phyloP scores from a whole-genome alignment of 306 rosid species.

The Adenanthera pavonina region DNA sequence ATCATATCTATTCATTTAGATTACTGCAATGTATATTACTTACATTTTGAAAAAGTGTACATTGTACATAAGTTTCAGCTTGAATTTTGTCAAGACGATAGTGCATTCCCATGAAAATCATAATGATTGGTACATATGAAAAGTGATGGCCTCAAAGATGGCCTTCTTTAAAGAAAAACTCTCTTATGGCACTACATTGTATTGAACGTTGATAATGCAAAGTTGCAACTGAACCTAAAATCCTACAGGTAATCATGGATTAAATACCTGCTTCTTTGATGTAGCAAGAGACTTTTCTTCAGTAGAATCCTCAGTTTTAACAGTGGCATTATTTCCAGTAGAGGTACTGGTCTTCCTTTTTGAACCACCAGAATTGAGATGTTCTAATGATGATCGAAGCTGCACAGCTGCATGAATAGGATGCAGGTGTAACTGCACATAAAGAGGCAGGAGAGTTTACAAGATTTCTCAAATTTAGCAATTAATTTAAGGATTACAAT shows the following conservation, averaged over 20 bases:
- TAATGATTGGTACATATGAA: not conserved
- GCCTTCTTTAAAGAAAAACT: not conserved
- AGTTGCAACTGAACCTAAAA: not conserved
- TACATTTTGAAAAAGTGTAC: not conserved
- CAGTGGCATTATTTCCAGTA: slow-evolving; percentile 49
- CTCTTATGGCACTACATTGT: not conserved
- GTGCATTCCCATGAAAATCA: slow-evolving; percentile 15
- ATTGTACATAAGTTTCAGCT: slow-evolving; percentile 1
- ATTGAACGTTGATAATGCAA: not conserved
- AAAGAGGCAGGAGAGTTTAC: slow-evolving; percentile 26
- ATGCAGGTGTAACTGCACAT: slow-evolving; percentile 91
- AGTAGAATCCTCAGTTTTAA: slow-evolving; percentile 57
- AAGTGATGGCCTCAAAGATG: not conserved
- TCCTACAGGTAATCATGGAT: not conserved
- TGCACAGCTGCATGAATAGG: slow-evolving; percentile 78
- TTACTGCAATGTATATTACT: slow-evolving; percentile 5
- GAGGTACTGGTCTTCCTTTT: slow-evolving; percentile 51
- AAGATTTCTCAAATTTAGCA: slow-evolving; percentile 23
- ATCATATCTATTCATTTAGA: slow-evolving; percentile 22
- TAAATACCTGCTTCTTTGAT: slow-evolving; percentile 72
- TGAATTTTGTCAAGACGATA: not conserved
- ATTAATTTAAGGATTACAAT: slow-evolving; percentile 30
- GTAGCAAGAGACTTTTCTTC: slow-evolving; percentile 56
- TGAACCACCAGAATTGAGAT: slow-evolving; percentile 63
- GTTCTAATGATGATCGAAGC: slow-evolving; percentile 78